These are phyloP conservation scores for Gamsiella multidivaricata DNA, from an alignment of 192 early-diverging fungal genomes.

Conservation along the genomic window DNA sequence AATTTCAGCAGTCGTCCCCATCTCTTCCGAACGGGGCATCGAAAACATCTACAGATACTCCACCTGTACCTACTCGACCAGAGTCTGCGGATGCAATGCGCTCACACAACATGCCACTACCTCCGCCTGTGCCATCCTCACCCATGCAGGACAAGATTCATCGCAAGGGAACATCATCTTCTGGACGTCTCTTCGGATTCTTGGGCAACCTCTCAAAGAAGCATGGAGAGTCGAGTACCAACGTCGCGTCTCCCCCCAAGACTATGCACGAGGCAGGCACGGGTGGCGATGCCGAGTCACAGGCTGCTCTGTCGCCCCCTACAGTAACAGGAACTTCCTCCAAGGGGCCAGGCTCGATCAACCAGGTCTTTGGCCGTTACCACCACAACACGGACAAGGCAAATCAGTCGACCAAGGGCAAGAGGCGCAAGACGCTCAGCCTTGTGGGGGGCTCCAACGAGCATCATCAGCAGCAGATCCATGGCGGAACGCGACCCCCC, in stretches of 20 bases:
- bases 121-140: constrained; percentile 22
- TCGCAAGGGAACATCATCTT: constrained; percentile 37
- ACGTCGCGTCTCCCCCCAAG: constrained; percentile 31
- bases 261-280: constrained; percentile 16
- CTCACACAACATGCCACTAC: constrained; percentile 4
- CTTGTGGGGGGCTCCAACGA: constrained; percentile 45
- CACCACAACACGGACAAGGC: constrained; percentile 7
- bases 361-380: constrained; percentile 42
- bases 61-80: constrained; percentile 33
- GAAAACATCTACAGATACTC: constrained; percentile 15
- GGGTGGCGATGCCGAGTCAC: constrained; percentile 8
- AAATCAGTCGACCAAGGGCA: constrained; percentile 21
- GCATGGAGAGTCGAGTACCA: constrained; percentile 32
- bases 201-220: constrained; percentile 51
- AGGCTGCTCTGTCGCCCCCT: constrained; percentile 3
- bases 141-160: constrained; percentile 18
- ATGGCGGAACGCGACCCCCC: constrained; percentile 39
- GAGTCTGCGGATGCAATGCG: constrained; percentile 3
- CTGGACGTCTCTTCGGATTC: constrained; percentile 49
- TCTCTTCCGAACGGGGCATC: constrained; percentile 25
- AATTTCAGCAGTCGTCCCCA: constrained; percentile 46
- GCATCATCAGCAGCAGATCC: constrained; percentile 43
- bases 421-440: constrained; percentile 48
- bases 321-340: neutral
- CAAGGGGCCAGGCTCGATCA: constrained; percentile 38